Base-by-base conservation (phyloP, 768 basidiomycete species). In the Podaxis sp. region DNA sequence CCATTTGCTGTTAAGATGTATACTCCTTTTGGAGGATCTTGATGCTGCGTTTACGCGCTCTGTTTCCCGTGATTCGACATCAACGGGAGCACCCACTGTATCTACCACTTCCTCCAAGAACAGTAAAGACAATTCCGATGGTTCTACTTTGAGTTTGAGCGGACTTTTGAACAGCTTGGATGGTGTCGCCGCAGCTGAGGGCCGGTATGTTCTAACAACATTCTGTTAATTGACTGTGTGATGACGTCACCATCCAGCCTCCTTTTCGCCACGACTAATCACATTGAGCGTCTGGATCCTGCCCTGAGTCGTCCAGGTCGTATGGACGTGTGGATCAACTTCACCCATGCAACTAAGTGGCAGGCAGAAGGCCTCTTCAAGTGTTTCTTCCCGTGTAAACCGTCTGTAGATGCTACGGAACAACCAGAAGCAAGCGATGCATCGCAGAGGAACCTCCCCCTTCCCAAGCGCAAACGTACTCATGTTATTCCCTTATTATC, bases 321-420 rank as follows among this genome's bases (percentile, higher is more conserved):
- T 50, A 92, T 93, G 90, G 93, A 93, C 67, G 88, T 95, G 14
- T 93, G 91, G 91, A 82, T 95, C 42, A 91, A 93, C 76, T 94
- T 94, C 74, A 88, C 89, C 55, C 88, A 94, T 68, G 91, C 92
- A 4, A 92, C 90, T 6, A 93, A 91, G 72, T 93, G 90, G 90
- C 92, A 94, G 69, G 92, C 92, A 13, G 91, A 93, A 73, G 91
- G 90, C 55, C 91, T 94, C 70, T 94, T 93, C 85, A 92, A 92
- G 71, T 92, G 90, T 72, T 94, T 94, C 85, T 94, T 94, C 87
- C 91, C 92, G 2, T 87, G 73, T 72, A 85, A 78, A 64, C 76
- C 81, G 2, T 65, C 78, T 55, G 61, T 73, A 40, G 53, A 67
- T n/a, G 14, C 32, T 32, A 7, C 65, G 28, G 52, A 72, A 66